phyloP scores from a whole-genome alignment of 768 basidiomycete genomes.

The Lyophyllum atratum region DNA sequence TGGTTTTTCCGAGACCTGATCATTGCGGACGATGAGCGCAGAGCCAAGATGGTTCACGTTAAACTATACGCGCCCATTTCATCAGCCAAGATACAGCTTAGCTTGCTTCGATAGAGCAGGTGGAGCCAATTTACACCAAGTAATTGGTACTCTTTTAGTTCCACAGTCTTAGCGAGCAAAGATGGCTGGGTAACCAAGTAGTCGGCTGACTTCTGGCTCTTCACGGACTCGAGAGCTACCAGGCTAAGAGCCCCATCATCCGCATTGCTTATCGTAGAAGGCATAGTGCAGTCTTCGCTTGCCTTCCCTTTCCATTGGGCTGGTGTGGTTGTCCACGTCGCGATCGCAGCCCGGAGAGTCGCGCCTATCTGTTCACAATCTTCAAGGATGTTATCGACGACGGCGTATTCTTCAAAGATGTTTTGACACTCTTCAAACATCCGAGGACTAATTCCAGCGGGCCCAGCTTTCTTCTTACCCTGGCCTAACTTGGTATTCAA shows the following conservation, averaged over 20 bases:
- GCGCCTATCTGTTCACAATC: conserved; percentile 88
- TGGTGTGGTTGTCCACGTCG: conserved; percentile 65
- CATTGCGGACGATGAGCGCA: conserved; percentile 8
- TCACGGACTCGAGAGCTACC: conserved; percentile 43
- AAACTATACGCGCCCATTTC: conserved; percentile 83
- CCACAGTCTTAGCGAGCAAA: conserved; percentile 62
- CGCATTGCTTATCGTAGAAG: conserved; percentile 29
- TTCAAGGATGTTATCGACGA: conserved; percentile 86
- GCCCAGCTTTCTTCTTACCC: conserved; percentile 85
- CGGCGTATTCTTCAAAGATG: conserved; percentile 82
- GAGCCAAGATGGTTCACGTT: background rate
- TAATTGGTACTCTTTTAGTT: conserved; percentile 94
- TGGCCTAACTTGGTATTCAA: conserved; percentile 75
- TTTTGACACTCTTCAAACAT: conserved; percentile 89
- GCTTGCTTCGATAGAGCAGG: conserved; percentile 73
- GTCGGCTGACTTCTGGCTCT: conserved; percentile 48
- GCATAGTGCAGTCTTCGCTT: conserved; percentile 30
- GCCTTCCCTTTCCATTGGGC: conserved; percentile 39
- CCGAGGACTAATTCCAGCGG: conserved; percentile 81
- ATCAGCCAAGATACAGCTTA: conserved; percentile 96
- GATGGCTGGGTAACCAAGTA: conserved; percentile 80
- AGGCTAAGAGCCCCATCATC: conserved; percentile 70
- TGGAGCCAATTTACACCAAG: conserved; percentile 98
- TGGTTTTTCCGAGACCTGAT: conserved; percentile 94
- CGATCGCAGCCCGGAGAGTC: conserved; percentile 70